phyloP scores from a whole-genome alignment of 2,329 filamentous ascomycete species.

The Phaeoacremonium minimum region DNA sequence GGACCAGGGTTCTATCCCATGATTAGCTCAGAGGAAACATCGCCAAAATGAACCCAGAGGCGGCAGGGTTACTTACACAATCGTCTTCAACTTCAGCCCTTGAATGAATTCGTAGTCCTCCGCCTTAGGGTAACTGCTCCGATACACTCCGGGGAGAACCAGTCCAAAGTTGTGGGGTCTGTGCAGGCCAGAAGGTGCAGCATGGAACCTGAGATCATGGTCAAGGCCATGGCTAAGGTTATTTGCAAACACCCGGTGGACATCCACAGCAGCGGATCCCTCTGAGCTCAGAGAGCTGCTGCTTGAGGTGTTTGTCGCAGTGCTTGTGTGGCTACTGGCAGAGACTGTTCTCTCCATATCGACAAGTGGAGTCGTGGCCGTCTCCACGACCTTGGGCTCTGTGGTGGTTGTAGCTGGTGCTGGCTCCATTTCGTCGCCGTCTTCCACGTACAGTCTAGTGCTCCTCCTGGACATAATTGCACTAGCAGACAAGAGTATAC shows the following conservation, averaged over 20 bases:
- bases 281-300: too few relatives aligned
- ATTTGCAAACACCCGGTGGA: too few relatives aligned
- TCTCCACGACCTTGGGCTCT: too few relatives aligned
- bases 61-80: slow-evolving; percentile 62
- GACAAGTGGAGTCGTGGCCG: too few relatives aligned
- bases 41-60: not conserved
- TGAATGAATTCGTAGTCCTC: slow-evolving; percentile 69
- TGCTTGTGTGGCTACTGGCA: not conserved
- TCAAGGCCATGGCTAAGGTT: too few relatives aligned
- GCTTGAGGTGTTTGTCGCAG: too few relatives aligned
- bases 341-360: not conserved
- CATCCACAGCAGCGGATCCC: too few relatives aligned
- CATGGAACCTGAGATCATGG: not conserved
- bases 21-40: not conserved
- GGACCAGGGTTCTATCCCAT: slow-evolving; percentile 52
- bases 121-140: slow-evolving; percentile 73
- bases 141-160: slow-evolving; percentile 70
- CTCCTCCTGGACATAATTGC: not conserved
- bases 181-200: slow-evolving; percentile 16
- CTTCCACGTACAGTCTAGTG: not conserved
- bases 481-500: not conserved
- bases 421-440: not conserved
- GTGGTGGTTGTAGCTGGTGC: too few relatives aligned
- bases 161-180: slow-evolving; percentile 76
- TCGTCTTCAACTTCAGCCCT: slow-evolving; percentile 68